These are phyloP conservation scores for Sinapis alba DNA, from an alignment of 441 rosid genomes.

Conservation along the genomic window DNA sequence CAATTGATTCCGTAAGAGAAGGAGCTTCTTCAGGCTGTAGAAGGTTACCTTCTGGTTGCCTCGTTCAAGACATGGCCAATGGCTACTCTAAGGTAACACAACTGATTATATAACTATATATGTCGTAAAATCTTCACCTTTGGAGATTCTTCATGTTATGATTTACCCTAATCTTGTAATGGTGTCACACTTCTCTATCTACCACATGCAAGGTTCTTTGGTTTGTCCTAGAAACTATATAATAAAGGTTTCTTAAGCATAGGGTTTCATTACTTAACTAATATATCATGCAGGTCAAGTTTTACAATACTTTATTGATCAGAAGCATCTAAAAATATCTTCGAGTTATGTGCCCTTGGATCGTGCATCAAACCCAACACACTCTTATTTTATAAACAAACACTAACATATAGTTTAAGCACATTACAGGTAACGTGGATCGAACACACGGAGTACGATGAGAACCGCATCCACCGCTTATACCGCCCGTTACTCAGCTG, in stretches of 20 bases:
- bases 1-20: constrained; percentile 62
- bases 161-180: neutral
- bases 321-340: constrained; percentile 66
- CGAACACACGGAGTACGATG: constrained; percentile 86
- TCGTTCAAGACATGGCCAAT: constrained; percentile 91
- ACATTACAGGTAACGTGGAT: constrained; percentile 88
- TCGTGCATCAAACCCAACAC: constrained; percentile 30
- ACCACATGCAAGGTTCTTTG: constrained; percentile 14
- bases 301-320: constrained; percentile 11
- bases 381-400: neutral
- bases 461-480: constrained; percentile 61
- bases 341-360: constrained; percentile 44
- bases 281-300: constrained; percentile 7
- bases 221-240: neutral
- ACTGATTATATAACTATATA: neutral
- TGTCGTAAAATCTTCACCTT: neutral
- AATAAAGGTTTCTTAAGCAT: neutral
- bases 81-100: constrained; percentile 80
- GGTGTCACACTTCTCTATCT: constrained; percentile 25
- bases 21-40: constrained; percentile 54
- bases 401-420: neutral
- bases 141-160: neutral
- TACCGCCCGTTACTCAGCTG: constrained; percentile 61
- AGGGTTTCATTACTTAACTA: neutral
- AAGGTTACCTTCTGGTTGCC: constrained; percentile 96